Percentiles rank a stretch among this genome's conserved stretches.
phyloP scores from a whole-genome alignment of 768 basidiomycete species.

The Pulveroboletus frians region DNA sequence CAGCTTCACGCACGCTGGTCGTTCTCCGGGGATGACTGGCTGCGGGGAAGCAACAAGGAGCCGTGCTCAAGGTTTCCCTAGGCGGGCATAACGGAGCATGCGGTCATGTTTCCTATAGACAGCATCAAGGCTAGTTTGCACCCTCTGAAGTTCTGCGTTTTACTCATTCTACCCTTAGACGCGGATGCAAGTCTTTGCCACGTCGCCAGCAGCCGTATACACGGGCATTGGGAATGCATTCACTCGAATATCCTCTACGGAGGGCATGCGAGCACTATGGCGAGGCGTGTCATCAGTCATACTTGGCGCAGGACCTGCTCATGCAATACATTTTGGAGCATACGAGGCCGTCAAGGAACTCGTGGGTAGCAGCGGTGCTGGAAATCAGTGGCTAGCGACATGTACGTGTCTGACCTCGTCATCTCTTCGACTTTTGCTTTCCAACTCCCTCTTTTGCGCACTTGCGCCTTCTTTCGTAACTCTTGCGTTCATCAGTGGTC shows the following conservation, averaged over 20 bases:
- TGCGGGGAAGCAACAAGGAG: background rate
- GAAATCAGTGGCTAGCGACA: conserved; percentile 83
- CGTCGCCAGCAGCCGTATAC: conserved; percentile 82
- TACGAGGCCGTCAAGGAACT: conserved; percentile 94
- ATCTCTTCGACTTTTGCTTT: conserved; percentile 1
- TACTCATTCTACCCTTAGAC: conserved; percentile 50
- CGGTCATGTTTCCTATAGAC: conserved; percentile 97
- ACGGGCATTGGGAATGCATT: conserved; percentile 88
- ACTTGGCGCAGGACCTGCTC: conserved; percentile 94
- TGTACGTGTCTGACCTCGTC: conserved; percentile 47
- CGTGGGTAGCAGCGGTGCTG: conserved; percentile 71
- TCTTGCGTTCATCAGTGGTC: background rate
- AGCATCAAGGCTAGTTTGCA: conserved; percentile 81
- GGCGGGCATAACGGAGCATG: conserved; percentile 99
- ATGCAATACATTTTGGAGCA: conserved; percentile 95
- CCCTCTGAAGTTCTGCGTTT: background rate
- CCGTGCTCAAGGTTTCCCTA: conserved; percentile 32
- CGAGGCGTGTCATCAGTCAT: conserved; percentile 94
- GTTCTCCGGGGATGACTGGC: background rate
- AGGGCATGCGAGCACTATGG: conserved; percentile 90
- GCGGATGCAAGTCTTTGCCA: conserved; percentile 96
- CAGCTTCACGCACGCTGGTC: conserved; percentile 1
- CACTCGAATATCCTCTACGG: conserved; percentile 87
- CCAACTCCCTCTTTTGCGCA: background rate
- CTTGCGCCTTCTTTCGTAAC: background rate